Evolutionary conservation across 2,329 filamentous ascomycete genomes (phyloP).

Genomic region (Curvularia lunata): DNA sequence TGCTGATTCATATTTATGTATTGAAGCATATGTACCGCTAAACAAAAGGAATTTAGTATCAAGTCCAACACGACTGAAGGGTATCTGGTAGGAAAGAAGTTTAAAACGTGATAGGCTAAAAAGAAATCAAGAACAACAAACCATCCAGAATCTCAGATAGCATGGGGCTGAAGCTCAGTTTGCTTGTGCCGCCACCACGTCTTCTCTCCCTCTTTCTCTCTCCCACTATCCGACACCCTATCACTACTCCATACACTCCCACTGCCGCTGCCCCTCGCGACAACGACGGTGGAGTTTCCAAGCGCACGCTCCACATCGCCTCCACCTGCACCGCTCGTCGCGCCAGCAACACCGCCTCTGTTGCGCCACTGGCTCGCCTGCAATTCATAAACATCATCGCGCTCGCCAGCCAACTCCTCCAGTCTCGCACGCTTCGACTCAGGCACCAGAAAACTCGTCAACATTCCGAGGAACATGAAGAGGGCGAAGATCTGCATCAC

Average conservation of each 20-base stretch:
- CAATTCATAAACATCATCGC: conserved; percentile 53
- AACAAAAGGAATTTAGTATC: background rate
- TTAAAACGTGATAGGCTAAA: background rate
- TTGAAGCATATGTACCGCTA: background rate
- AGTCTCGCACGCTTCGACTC: conserved; percentile 78
- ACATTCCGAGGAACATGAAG: conserved; percentile 77
- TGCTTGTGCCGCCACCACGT: conserved; percentile 32
- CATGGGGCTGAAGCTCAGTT: conserved; percentile 17
- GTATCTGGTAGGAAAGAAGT: background rate
- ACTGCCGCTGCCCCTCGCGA: conserved; percentile 22
- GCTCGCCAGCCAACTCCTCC: conserved; percentile 72
- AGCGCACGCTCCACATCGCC: conserved; percentile 1
- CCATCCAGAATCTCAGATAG: conserved; percentile 8
- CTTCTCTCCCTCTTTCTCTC: conserved; percentile 22
- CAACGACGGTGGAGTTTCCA: conserved; percentile 6
- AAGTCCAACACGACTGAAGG: background rate
- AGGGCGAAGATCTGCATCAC: conserved; percentile 79
- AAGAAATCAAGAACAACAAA: background rate
- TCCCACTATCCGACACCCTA: conserved; percentile 16
- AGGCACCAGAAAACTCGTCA: conserved; percentile 74
- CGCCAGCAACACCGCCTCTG: conserved; percentile 15
- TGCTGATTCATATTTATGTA: background rate
- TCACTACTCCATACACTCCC: conserved; percentile 19
- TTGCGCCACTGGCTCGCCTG: conserved; percentile 56
- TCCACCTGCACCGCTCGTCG: background rate